These are phyloP conservation scores for Mortierella sp. DNA, from an alignment of 371 early-diverging fungal species.

Conservation along the genomic window DNA sequence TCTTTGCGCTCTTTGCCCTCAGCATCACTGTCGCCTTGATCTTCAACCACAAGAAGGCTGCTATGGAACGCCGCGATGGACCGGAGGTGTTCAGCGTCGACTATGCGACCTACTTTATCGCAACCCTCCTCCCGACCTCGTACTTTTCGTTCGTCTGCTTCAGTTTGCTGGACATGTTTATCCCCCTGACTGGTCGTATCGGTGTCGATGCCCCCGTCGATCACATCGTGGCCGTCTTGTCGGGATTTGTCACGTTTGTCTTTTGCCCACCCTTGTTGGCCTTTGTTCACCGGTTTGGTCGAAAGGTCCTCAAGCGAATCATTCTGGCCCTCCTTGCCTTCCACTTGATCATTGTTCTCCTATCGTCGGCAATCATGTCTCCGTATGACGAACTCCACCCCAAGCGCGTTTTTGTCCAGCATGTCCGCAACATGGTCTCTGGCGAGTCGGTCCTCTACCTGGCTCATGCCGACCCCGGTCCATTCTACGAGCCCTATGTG, in stretches of 20 bases:
- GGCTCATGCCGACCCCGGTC: constrained; percentile 74
- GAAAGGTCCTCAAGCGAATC: constrained; percentile 54
- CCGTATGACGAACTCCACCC: constrained; percentile 77
- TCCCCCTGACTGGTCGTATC: constrained; percentile 80
- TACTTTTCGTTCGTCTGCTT: constrained; percentile 62
- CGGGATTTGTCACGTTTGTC: constrained; percentile 68
- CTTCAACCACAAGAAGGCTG: constrained; percentile 28
- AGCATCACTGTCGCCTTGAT: constrained; percentile 26
- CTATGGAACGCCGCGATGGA: constrained; percentile 2
- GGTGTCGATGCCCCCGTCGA: constrained; percentile 78
- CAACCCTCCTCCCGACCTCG: constrained; percentile 57
- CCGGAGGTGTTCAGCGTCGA: constrained; percentile 25
- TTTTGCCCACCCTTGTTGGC: constrained; percentile 64
- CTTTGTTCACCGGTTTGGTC: constrained; percentile 68
- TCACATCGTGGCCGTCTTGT: constrained; percentile 69
- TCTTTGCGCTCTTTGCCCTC: constrained; percentile 29
- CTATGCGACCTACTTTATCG: constrained; percentile 61
- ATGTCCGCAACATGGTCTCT: constrained; percentile 72
- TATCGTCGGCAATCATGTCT: constrained; percentile 57
- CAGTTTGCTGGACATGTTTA: constrained; percentile 72
- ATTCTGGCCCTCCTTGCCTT: constrained; percentile 48
- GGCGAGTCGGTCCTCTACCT: constrained; percentile 68
- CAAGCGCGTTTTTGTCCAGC: constrained; percentile 71
- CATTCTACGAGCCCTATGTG: constrained; percentile 65
- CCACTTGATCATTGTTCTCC: constrained; percentile 56